phyloP scores from a whole-genome alignment of 2,329 filamentous ascomycete genomes.

The Trichothecium roseum region DNA sequence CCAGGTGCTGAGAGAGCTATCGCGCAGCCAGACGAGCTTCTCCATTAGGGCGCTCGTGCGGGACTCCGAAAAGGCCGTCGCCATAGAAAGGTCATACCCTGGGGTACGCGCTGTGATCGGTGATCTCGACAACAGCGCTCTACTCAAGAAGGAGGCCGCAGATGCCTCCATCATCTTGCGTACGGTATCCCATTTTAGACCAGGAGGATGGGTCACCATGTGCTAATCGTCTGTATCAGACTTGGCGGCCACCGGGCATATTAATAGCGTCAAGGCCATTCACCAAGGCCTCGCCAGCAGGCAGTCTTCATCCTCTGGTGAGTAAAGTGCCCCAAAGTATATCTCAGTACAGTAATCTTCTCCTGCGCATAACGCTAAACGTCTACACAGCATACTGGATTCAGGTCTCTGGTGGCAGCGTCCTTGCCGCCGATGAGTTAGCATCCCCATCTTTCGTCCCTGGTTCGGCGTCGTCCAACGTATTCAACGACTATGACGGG shows the following conservation, averaged over 20 bases:
- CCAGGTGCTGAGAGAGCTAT: slow-evolving; percentile 32
- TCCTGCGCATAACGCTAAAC: neutral
- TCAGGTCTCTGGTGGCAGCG: slow-evolving; percentile 27
- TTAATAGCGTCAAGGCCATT: slow-evolving; percentile 1
- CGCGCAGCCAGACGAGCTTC: slow-evolving; percentile 28
- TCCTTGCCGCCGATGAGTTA: slow-evolving; percentile 21
- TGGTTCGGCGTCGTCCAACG: slow-evolving; percentile 15
- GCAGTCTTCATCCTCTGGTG: slow-evolving; percentile 1
- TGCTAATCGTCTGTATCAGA: neutral
- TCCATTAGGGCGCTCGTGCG: slow-evolving; percentile 33
- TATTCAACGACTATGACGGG: slow-evolving; percentile 24
- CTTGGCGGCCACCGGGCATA: neutral
- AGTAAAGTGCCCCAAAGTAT: too few species aligned
- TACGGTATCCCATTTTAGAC: neutral
- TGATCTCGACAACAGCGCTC: slow-evolving; percentile 25
- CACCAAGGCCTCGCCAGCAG: neutral
- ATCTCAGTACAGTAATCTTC: neutral
- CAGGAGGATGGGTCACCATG: neutral
- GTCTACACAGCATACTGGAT: slow-evolving; percentile 10
- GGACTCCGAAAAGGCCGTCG: slow-evolving; percentile 20
- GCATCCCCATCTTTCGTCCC: slow-evolving; percentile 16
- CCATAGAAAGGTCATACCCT: slow-evolving; percentile 23
- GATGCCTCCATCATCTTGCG: slow-evolving; percentile 1
- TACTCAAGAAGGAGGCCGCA: neutral
- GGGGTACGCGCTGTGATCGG: slow-evolving; percentile 27